phyloP scores from a whole-genome alignment of 164 flowering plant species.

The Taxillus chinensis region DNA sequence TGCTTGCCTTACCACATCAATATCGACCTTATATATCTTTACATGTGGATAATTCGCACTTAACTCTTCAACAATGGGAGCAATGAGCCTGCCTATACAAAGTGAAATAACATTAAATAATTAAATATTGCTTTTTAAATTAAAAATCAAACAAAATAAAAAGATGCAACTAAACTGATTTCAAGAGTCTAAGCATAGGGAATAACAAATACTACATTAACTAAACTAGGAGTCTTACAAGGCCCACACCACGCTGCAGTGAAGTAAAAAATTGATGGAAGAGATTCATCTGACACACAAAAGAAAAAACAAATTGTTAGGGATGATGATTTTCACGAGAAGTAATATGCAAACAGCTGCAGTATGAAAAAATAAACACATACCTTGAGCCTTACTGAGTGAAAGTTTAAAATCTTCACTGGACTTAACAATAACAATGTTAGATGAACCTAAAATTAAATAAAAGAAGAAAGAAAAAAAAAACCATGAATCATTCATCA shows the following conservation, averaged over 20 bases:
- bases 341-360: not conserved
- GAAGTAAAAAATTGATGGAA: constrained; percentile 73
- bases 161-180: not conserved
- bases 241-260: constrained; percentile 96
- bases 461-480: not conserved
- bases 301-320: not conserved
- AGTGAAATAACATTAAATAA: constrained; percentile 4
- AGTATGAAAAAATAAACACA: not conserved
- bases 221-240: constrained; percentile 40
- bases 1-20: constrained; percentile 50
- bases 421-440: constrained; percentile 31
- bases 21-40: constrained; percentile 66
- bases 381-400: constrained; percentile 38
- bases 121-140: not conserved
- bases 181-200: not conserved
- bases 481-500: not conserved
- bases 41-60: constrained; percentile 60
- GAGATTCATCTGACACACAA: constrained; percentile 35
- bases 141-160: not conserved
- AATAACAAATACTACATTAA: not conserved
- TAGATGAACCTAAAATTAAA: constrained; percentile 29
- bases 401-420: constrained; percentile 27
- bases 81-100: constrained; percentile 51
- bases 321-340: not conserved
- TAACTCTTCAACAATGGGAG: constrained; percentile 50